Base-by-base conservation (phyloP, 129 eudicot species). In the Centella asiatica region DNA sequence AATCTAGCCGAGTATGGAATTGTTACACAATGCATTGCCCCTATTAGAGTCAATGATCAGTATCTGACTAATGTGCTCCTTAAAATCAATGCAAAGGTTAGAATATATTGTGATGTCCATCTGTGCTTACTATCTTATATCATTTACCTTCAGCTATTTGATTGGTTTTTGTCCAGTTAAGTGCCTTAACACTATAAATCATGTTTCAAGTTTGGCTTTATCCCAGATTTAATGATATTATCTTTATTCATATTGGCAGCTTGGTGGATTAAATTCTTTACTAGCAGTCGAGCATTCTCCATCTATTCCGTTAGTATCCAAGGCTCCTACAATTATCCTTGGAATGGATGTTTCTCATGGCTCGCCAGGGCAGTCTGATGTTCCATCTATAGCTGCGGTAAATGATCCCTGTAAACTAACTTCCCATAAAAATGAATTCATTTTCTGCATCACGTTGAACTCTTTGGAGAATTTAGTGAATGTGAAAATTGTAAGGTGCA, bases 311-410 rank as follows among this genome's bases (percentile, higher is more conserved):
- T 17, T 89, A 42, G 81, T 89, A 26, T 82, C 90, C 1, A 80
- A 76, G 68, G 63, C 58, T 18, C 97, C 97, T 15, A 89, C 97
- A 2, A 66, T 89, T 28, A 80, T 89, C 33, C 68, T 89, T 36
- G 97, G 97, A 12, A 85, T 89, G 90, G 85, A 89, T 58, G 97
- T 89, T 6, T 89, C 95, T 0, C 95, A 85, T 47, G 88, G 90
- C 10, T 82, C 94, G 7, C 88, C 95, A 1, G 95, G 95, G 22
- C 95, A 74, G 37, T 72, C 88, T 68, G 95, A 89, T 36, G 71
- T 83, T 29, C 90, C 97, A 28, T 89, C 97, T 0, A 89, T 89
- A 76, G 97, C 97, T 12, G 90, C 97, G 61, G 97, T 85, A 76
- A 69, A n/a, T n/a, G n/a, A n/a, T n/a, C n/a, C n/a, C n/a, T n/a